phyloP scores from a whole-genome alignment of 2,329 filamentous ascomycete genomes.

The Tolypocladium pustulatum region DNA sequence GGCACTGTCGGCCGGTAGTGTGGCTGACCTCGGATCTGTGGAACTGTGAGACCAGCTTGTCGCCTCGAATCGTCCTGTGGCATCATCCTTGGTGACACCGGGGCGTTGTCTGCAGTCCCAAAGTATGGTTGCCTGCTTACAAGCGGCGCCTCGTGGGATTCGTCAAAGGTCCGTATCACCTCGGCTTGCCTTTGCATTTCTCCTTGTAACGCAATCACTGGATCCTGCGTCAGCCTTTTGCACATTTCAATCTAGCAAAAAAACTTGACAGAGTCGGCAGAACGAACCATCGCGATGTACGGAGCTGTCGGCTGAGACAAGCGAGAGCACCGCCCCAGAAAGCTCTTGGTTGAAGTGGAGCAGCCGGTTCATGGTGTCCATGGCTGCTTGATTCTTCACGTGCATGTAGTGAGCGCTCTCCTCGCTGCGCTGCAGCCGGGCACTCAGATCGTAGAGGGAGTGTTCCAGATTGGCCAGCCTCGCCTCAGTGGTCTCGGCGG shows the following conservation, averaged over 20 bases:
- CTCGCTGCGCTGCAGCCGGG: conserved; percentile 69
- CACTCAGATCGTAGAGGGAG: conserved; percentile 68
- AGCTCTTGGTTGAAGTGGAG: conserved; percentile 77
- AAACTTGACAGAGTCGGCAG: conserved; percentile 12
- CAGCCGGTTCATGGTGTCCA: conserved; percentile 65
- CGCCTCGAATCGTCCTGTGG: conserved; percentile 78
- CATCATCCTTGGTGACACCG: conserved; percentile 78
- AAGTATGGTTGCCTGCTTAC: conserved; percentile 59
- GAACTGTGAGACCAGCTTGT: conserved; percentile 55
- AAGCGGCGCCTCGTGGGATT: conserved; percentile 58
- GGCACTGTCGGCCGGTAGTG: conserved; percentile 71
- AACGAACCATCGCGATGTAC: conserved; percentile 73
- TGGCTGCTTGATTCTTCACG: conserved; percentile 68
- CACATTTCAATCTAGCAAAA: background rate
- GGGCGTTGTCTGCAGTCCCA: conserved; percentile 58
- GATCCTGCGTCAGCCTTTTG: background rate
- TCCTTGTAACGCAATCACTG: conserved; percentile 45
- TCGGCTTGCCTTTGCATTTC: conserved; percentile 54
- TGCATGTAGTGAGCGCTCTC: conserved; percentile 72
- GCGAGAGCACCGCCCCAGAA: conserved; percentile 59
- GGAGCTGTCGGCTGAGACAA: conserved; percentile 66
- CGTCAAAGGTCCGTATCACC: conserved; percentile 44
- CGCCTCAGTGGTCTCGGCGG: conserved; percentile 65
- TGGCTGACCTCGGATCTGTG: conserved; percentile 46
- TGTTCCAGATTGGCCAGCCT: conserved; percentile 70